Base-by-base conservation (phyloP, 176 grass and related monocot genomes). In the Rhynchospora breviuscula region DNA sequence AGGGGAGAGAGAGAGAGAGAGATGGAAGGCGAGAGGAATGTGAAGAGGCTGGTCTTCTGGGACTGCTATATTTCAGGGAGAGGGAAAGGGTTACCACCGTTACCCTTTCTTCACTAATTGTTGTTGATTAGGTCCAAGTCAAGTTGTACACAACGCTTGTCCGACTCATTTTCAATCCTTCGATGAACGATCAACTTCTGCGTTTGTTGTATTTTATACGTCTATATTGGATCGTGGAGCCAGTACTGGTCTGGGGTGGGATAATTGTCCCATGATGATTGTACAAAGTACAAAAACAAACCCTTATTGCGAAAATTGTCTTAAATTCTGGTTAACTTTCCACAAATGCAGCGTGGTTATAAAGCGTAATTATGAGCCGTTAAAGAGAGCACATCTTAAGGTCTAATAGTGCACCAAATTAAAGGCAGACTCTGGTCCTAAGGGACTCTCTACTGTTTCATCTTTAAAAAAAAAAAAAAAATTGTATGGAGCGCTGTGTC, bases 31-130 rank as follows among this genome's bases (percentile, higher is more conserved):
- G 68, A 10, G 57, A 76, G 54, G 83, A 69, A 66, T 71, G 83
- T 85, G 35, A 85, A 76, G 67, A 82, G 80, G 80, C 62, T 18
- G 63, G 63, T 82, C 63, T 51, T 48, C 73, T 77, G 79, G 76
- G 58, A 76, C 51, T 59, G 67, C 82, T 73, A 84, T 58, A 84
- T 73, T 75, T 3, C 52, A 7, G 66, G 82, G 26, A 35, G 46
- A 10, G 23, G 43, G 35, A 40, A 83, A 22, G 79, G 44, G 80
- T 82, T 82, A 82, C 80, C 40, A 82, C 80, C 40, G 80, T 82
- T 82, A 82, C 61, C 40, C 35, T 59, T 35, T 58, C 31, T 7
- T 58, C 31, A 10, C 71, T 40, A 60, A 25, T 17, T 47, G 31
- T 33, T 17, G 0, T 54, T 10, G 11, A 75, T 75, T 6, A 12